Conservation (phyloP, 1,284 basidiomycete species). For the Pseudozyma hubeiensis region DNA sequence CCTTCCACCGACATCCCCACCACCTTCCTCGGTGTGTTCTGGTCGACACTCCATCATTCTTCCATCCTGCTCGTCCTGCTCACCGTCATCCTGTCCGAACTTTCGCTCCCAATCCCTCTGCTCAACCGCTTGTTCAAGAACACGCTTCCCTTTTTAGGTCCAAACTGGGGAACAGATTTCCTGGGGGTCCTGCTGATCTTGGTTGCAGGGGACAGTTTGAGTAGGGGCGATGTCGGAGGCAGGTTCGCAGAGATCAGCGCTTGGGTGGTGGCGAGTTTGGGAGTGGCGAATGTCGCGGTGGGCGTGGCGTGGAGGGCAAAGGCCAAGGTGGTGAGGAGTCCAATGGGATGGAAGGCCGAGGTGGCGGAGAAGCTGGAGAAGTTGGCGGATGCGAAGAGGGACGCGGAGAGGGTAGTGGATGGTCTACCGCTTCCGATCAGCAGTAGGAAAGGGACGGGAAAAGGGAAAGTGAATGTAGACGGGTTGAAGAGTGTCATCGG, state of each 20-base stretch:
- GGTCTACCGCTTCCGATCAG: slow-evolving; percentile 3
- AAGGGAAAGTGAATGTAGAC: neutral
- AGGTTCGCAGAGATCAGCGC: slow-evolving; percentile 24
- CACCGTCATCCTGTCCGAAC: slow-evolving; percentile 44
- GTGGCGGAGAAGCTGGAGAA: slow-evolving; percentile 36
- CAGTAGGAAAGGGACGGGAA: neutral
- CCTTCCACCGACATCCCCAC: slow-evolving; percentile 53
- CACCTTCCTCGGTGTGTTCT: slow-evolving; percentile 55
- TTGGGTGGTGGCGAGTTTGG: slow-evolving; percentile 34
- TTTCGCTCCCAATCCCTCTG: slow-evolving; percentile 35
- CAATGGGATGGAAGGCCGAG: slow-evolving; percentile 31
- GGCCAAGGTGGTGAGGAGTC: slow-evolving; percentile 31
- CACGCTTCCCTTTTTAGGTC: slow-evolving; percentile 49
- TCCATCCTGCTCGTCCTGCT: slow-evolving; percentile 26
- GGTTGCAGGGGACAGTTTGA: slow-evolving; percentile 30
- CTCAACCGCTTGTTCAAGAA: slow-evolving; percentile 44
- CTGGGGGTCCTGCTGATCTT: slow-evolving; percentile 49
- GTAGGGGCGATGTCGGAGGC: slow-evolving; percentile 6
- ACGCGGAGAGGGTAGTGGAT: slow-evolving; percentile 34
- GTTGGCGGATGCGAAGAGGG: slow-evolving; percentile 35
- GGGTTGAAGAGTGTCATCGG: slow-evolving; percentile 3
- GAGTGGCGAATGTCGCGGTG: slow-evolving; percentile 23
- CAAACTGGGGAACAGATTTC: slow-evolving; percentile 49
- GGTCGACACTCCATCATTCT: slow-evolving; percentile 51
- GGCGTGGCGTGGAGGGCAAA: slow-evolving; percentile 40